These are phyloP conservation scores for Ophidiomyces ophidiicola DNA, from an alignment of 2,329 filamentous ascomycete genomes.

Conservation along the genomic window DNA sequence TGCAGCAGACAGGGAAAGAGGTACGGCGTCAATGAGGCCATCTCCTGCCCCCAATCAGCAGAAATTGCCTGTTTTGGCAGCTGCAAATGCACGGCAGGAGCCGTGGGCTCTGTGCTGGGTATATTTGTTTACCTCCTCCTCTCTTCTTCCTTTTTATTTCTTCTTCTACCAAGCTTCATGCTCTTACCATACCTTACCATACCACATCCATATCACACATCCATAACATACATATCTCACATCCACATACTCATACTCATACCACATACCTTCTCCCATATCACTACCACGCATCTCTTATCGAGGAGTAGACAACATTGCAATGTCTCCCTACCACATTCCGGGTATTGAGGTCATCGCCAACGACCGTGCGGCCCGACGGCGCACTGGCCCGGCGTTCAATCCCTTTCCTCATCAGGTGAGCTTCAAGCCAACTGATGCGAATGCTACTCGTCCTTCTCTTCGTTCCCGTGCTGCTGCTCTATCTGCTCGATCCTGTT, in stretches of 20 bases:
- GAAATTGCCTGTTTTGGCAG: conserved; percentile 13
- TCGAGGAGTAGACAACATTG: conserved; percentile 4
- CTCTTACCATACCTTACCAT: conserved; percentile 1
- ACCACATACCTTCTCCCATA: conserved; percentile 3
- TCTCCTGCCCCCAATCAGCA: not conserved
- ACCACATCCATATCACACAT: not conserved
- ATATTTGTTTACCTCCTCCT: conserved; percentile 6
- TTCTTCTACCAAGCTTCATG: conserved; percentile 11
- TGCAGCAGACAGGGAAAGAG: not conserved
- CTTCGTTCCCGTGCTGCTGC: not conserved
- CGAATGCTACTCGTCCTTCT: not conserved
- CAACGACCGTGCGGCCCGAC: conserved; percentile 6
- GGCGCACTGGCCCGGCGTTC: conserved; percentile 4
- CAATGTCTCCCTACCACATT: conserved; percentile 8
- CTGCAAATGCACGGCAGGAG: not conserved
- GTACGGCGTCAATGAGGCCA: not conserved
- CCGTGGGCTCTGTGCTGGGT: not conserved
- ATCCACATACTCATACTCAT: no score
- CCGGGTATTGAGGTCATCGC: conserved; percentile 4
- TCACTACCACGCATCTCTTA: conserved; percentile 3
- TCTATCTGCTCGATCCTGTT: not conserved
- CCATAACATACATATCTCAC: not conserved
- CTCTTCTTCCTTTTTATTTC: conserved; percentile 9
- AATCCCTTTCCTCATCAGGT: conserved; percentile 3
- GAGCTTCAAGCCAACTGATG: conserved; percentile 4